Conservation (phyloP, 176 grass and related monocot species). For the Neostapfia colusana region DNA sequence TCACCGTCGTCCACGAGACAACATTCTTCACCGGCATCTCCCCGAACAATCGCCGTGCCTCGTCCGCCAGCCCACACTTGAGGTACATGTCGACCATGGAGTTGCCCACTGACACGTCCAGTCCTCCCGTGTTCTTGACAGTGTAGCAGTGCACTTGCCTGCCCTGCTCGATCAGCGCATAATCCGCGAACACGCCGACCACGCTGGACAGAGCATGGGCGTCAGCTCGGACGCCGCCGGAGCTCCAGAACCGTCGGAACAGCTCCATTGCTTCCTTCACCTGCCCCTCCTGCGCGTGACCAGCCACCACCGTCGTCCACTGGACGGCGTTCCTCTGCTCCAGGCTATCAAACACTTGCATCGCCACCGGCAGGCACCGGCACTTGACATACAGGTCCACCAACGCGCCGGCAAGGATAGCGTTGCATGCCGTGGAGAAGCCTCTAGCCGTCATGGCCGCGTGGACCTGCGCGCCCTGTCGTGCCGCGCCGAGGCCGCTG, state of each 20-base stretch:
- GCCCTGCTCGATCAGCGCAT: constrained; percentile 48
- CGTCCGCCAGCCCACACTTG: constrained; percentile 49
- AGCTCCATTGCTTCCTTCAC: constrained; percentile 31
- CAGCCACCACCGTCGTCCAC: constrained; percentile 43
- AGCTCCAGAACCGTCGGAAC: constrained; percentile 49
- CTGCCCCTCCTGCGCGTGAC: constrained; percentile 48
- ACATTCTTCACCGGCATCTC: constrained; percentile 44
- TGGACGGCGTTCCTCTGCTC: constrained; percentile 47
- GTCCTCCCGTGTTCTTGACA: not conserved
- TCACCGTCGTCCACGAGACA: constrained; percentile 57
- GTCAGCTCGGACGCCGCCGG: constrained; percentile 29
- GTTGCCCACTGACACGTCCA: constrained; percentile 42
- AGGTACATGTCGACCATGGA: constrained; percentile 52
- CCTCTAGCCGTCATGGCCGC: constrained; percentile 31
- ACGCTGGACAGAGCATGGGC: constrained; percentile 34
- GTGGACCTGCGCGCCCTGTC: constrained; percentile 34
- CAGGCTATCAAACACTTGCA: constrained; percentile 40
- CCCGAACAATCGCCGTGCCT: constrained; percentile 33
- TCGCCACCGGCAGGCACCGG: constrained; percentile 15
- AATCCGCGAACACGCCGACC: constrained; percentile 41
- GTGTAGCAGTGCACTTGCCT: constrained; percentile 52
- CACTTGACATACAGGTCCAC: constrained; percentile 50
- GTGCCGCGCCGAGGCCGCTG: constrained; percentile 27
- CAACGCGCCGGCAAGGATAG: constrained; percentile 45
- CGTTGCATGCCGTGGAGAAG: not conserved